Percentiles rank a stretch among this genome's conserved stretches.
These are phyloP conservation scores for Pythium scleroteichum DNA, from an alignment of 352 stramenopile species.

Conservation along the genomic window DNA sequence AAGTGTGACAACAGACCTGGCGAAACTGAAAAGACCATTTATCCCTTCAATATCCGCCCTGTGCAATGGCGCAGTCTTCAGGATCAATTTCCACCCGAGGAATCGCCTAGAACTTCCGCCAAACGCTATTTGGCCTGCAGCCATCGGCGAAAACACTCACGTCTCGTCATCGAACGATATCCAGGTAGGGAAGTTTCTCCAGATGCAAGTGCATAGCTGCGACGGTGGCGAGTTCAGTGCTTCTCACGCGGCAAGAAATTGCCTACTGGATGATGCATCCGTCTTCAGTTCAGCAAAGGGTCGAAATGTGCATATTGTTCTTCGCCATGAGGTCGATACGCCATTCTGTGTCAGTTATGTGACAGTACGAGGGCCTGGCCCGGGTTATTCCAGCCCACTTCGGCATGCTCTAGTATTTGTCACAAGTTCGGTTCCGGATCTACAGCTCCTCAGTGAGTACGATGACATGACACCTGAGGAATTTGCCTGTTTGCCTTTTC, in stretches of 20 bases:
- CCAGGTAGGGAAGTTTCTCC: conserved; percentile 69
- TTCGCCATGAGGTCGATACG: conserved; percentile 79
- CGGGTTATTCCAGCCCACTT: conserved; percentile 78
- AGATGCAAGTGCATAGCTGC: conserved; percentile 65
- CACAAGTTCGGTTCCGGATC: conserved; percentile 58
- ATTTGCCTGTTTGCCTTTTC: conserved; percentile 74
- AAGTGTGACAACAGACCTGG: conserved; percentile 35
- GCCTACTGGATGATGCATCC: conserved; percentile 71
- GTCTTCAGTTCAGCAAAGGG: conserved; percentile 82
- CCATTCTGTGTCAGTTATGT: conserved; percentile 79
- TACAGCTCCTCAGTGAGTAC: conserved; percentile 50
- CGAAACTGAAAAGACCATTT: conserved; percentile 36
- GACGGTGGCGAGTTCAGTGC: conserved; percentile 83
- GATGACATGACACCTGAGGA: conserved; percentile 75
- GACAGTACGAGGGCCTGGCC: conserved; percentile 68
- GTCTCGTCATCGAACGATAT: conserved; percentile 55
- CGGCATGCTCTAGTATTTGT: conserved; percentile 70
- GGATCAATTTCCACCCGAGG: conserved; percentile 67
- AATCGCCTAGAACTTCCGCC: conserved; percentile 54
- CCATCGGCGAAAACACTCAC: conserved; percentile 45
- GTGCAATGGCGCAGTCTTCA: conserved; percentile 72
- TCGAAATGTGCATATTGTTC: conserved; percentile 75
- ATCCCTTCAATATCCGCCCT: conserved; percentile 61
- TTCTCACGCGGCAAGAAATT: conserved; percentile 67
- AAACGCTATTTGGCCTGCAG: conserved; percentile 19